These are phyloP conservation scores for Grosmannia huntii DNA, from an alignment of 2,329 filamentous ascomycete genomes.

Conservation along the genomic window DNA sequence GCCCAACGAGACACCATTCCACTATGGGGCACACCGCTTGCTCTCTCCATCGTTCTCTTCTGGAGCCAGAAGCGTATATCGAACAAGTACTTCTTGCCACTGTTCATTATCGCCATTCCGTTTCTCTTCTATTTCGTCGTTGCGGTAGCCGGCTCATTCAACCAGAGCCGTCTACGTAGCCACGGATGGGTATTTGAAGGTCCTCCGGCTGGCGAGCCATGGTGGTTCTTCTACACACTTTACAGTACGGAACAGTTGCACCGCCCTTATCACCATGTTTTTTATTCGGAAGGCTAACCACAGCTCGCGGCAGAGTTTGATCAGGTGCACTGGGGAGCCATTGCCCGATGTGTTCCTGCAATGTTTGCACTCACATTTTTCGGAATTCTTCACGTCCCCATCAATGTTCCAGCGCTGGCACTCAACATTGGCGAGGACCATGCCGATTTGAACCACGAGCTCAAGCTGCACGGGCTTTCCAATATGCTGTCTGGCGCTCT, in stretches of 20 bases:
- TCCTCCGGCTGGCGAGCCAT: conserved; percentile 73
- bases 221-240: conserved; percentile 95
- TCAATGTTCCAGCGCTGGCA: conserved; percentile 90
- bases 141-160: conserved; percentile 51
- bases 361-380: conserved; percentile 98
- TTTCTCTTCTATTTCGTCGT: conserved; percentile 69
- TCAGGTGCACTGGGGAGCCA: conserved; percentile 69
- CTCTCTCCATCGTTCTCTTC: conserved; percentile 63
- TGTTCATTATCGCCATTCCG: conserved; percentile 72
- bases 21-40: conserved; percentile 72
- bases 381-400: conserved; percentile 90
- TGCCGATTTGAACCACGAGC: conserved; percentile 76
- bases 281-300: conserved; percentile 2
- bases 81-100: conserved; percentile 74
- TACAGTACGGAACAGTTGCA: conserved; percentile 52
- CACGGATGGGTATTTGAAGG: conserved; percentile 86
- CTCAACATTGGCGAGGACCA: conserved; percentile 88
- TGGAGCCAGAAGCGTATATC: conserved; percentile 62
- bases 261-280: conserved; percentile 17
- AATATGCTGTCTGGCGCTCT: conserved; percentile 78
- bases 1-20: conserved; percentile 60
- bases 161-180: conserved; percentile 53
- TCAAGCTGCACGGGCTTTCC: conserved; percentile 85
- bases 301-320: conserved; percentile 51
- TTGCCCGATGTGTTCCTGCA: conserved; percentile 74